Base-by-base conservation (phyloP, 345 rosid genomes). In the Lenwebbia sp. region DNA sequence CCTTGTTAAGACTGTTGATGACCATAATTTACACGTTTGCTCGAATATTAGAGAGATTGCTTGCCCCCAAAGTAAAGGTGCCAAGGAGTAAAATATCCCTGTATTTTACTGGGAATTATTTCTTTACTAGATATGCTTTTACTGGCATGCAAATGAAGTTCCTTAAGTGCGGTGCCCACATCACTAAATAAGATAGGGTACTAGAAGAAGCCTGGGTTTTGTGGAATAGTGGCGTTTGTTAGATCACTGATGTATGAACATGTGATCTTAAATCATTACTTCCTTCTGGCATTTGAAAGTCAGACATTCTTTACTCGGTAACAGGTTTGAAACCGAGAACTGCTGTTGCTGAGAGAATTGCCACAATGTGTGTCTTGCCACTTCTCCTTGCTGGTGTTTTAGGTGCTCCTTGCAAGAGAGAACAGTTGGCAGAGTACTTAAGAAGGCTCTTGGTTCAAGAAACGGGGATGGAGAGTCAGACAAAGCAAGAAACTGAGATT, bases 361-460 rank as follows among this genome's bases (percentile, higher is more conserved):
- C 97, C 85, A 87, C 92, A 33, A 90, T 93, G 89, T 93, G 99
- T 89, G 91, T 95, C 88, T 91, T 96, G 88, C 99, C 99, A 49
- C 95, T 96, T 87, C 94, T 97, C 65, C 90, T 97, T 87, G 96
- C 99, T 5, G 99, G 99, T 86, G 94, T 96, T 92, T 94, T 97
- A 87, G 99, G 98, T 90, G 92, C 94, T 88, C 94, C 97, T 57
- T 91, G 92, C 92, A 95, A 92, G 90, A 93, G 84, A 23, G 95
- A 94, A 58, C 91, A 93, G 56, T 88, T 97, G 88, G 88, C 94
- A 86, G 92, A 91, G 88, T 95, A 91, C 91, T 93, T 97, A 87
- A 92, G 98, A 89, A 94, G 94, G 85, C 92, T 95, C 83, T 91
- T 97, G 89, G 94, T 95, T 56, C 94, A 94, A 83, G 91, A 89